Base-by-base conservation (phyloP, 805 yeast genomes). In the Metschnikowia reukaufii region DNA sequence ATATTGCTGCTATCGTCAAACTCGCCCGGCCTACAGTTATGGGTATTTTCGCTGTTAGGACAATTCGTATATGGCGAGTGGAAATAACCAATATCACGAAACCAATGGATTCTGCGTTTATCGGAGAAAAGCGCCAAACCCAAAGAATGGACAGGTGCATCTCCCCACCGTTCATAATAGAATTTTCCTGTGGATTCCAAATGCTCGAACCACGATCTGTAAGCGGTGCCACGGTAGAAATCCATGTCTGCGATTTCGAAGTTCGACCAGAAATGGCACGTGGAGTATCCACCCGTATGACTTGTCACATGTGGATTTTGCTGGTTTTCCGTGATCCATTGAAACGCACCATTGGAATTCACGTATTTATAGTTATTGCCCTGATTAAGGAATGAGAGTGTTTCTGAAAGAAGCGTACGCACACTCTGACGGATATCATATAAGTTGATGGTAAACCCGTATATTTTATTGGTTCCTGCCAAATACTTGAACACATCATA, bases 121-220 rank as follows among this genome's bases (percentile, higher is more conserved):
- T 85, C 89, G 6, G 84, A 87, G 61, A 89, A 86, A 42, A 88
- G 61, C 6, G 81, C 79, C 30, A 88, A 65, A 0, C 92, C 96
- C 36, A 89, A 59, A 2, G 90, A 81, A 62, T 88, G 94, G 1
- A 88, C 94, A 0, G 96, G 96, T 0, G 96, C 96, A 68, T 88
- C 96, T 2, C 96, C 96, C 96, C 96, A 88, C 47, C 96, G 68
- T 63, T 90, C 96, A 58, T 89, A 89, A 63, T 87, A 89, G 59
- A 88, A 88, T 4, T 92, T 92, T 16, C 95, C 94, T 1, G 82
- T 65, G 3, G 72, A 50, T 47, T 88, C 96, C 33, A 89, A 66
- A 57, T 72, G 67, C 27, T 83, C 68, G 58, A 84, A 79, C 81
- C 86, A 88, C 10, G 67, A 65, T 32, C 73, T 68, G 60, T 88